Evolutionary conservation across 1,284 basidiomycete genomes (phyloP).

Genomic region (Puccinia triticina): DNA sequence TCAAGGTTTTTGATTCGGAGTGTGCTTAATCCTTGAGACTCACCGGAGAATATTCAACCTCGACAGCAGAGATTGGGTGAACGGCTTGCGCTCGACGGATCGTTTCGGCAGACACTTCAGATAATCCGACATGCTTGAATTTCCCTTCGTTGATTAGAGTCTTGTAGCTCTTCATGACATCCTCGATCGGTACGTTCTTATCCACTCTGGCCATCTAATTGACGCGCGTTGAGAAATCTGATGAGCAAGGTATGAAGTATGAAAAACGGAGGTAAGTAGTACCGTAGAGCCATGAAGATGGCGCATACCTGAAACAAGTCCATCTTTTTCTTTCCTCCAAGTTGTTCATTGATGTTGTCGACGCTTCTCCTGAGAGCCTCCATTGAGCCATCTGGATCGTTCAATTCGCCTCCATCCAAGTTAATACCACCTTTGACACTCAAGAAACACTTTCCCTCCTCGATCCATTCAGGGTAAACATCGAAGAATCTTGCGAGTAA

Average conservation of each 20-base stretch:
- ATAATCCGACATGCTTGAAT: constrained; percentile 58
- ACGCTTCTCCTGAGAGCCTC: constrained; percentile 54
- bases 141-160: constrained; percentile 56
- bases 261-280: too few species aligned
- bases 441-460: constrained; percentile 55
- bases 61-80: constrained; percentile 56
- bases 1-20: not conserved
- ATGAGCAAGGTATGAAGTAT: not conserved
- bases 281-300: not conserved
- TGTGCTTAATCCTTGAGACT: not conserved
- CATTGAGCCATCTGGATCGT: constrained; percentile 52
- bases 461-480: constrained; percentile 55
- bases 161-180: constrained; percentile 55
- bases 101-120: constrained; percentile 55
- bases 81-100: constrained; percentile 55
- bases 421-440: constrained; percentile 57
- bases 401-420: constrained; percentile 38
- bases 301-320: constrained; percentile 55
- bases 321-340: constrained; percentile 56
- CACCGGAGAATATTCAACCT: constrained; percentile 55
- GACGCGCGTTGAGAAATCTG: not conserved
- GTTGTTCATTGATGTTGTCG: constrained; percentile 54
- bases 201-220: constrained; percentile 49
- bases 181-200: constrained; percentile 22
- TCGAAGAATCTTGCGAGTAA: constrained; percentile 55